phyloP scores from a whole-genome alignment of 2,329 filamentous ascomycete genomes.

The Epichloe brachyelytri region DNA sequence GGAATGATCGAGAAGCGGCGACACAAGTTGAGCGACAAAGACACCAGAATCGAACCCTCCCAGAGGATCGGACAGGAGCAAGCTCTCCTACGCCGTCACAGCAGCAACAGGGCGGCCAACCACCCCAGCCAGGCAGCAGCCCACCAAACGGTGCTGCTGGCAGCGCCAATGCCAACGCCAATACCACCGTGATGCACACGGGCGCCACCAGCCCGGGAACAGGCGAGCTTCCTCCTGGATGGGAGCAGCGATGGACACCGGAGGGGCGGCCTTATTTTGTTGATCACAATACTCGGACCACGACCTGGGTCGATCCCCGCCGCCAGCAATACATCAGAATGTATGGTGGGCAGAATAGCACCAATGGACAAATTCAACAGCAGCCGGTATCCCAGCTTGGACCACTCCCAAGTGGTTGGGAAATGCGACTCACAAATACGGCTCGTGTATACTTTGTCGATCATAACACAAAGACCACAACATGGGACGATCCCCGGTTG shows the following conservation, averaged over 20 bases:
- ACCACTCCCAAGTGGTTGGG: constrained; percentile 92
- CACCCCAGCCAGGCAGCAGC: constrained; percentile 23
- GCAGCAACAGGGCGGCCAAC: constrained; percentile 32
- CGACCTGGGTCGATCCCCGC: constrained; percentile 95
- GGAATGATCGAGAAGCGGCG: constrained; percentile 73
- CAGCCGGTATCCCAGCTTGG: constrained; percentile 95
- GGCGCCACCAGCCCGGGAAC: constrained; percentile 85
- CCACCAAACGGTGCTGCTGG: constrained; percentile 11
- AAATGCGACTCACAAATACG: constrained; percentile 98
- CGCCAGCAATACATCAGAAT: constrained; percentile 97
- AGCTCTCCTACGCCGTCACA: constrained; percentile 71
- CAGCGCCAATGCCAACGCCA: constrained; percentile 26
- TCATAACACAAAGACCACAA: constrained; percentile 98
- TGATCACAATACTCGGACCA: constrained; percentile 95
- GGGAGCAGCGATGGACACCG: constrained; percentile 92
- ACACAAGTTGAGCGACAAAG: constrained; percentile 86
- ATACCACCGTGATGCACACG: constrained; percentile 82
- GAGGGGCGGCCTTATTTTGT: constrained; percentile 95
- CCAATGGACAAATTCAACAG: constrained; percentile 82
- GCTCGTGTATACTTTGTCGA: constrained; percentile 98
- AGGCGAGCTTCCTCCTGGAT: constrained; percentile 86
- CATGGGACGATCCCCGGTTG: constrained; percentile 92
- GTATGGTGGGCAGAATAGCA: constrained; percentile 80
- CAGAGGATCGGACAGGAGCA: constrained; percentile 86
- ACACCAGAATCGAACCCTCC: constrained; percentile 90